phyloP scores from a whole-genome alignment of 1,139 yeast species.

The Zygoascus meyerae region DNA sequence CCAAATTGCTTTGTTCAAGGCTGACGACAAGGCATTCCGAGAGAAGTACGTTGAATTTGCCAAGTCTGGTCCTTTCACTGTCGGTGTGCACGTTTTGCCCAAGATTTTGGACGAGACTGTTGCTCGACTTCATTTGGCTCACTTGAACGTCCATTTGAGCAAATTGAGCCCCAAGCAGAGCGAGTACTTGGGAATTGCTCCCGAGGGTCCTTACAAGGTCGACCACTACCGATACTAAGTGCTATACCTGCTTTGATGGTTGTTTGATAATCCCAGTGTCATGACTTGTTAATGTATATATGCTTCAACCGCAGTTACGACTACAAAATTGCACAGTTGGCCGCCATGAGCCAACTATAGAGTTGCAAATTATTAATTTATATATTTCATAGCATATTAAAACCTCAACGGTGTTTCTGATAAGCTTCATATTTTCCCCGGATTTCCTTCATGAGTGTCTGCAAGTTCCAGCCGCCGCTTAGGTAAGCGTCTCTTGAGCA shows the following conservation, averaged over 20 bases:
- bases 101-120: conserved; percentile 98
- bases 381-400: conserved; percentile 5
- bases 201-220: conserved; percentile 97
- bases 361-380: conserved; percentile 1
- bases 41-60: conserved; percentile 80
- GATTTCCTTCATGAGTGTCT: too few relatives aligned
- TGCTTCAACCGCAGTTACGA: conserved; percentile 19
- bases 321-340: not conserved
- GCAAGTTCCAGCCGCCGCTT: too few relatives aligned
- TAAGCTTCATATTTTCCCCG: too few relatives aligned
- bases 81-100: conserved; percentile 97
- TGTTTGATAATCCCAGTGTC: not conserved
- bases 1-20: conserved; percentile 96
- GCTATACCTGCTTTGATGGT: not conserved
- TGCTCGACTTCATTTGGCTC: conserved; percentile 94
- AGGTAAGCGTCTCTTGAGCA: not conserved
- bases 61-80: conserved; percentile 83
- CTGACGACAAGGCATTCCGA: conserved; percentile 78
- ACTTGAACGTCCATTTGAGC: conserved; percentile 88
- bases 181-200: conserved; percentile 90
- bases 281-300: conserved; percentile 14
- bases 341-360: not conserved
- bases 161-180: conserved; percentile 76
- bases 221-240: conserved; percentile 95
- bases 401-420: conserved; percentile 11